A percentile compares a stretch with the other conserved stretches of the same genome.
phyloP scores from a whole-genome alignment of 2,329 filamentous ascomycete genomes.

The Fusarium musae region DNA sequence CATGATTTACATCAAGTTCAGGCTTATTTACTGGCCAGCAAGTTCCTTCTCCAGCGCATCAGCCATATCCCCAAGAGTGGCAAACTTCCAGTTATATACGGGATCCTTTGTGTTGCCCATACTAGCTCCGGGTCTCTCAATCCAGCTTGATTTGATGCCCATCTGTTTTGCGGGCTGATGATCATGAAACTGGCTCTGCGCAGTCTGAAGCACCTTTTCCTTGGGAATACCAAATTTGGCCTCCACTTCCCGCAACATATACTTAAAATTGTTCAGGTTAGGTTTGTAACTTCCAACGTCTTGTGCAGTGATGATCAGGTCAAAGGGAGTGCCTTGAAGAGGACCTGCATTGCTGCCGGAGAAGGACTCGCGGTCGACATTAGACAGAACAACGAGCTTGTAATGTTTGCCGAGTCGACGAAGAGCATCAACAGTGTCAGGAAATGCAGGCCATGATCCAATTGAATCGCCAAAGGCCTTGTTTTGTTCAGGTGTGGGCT shows the following conservation, averaged over 20 bases:
- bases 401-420: slow-evolving; percentile 60
- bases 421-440: slow-evolving; percentile 68
- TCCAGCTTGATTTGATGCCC: slow-evolving; percentile 71
- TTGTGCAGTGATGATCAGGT: slow-evolving; percentile 74
- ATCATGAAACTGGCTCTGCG: slow-evolving; percentile 77
- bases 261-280: slow-evolving; percentile 71
- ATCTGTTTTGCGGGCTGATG: slow-evolving; percentile 71
- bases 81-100: slow-evolving; percentile 66
- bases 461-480: slow-evolving; percentile 63
- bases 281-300: slow-evolving; percentile 80
- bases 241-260: slow-evolving; percentile 66
- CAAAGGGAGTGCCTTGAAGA: slow-evolving; percentile 63
- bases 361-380: slow-evolving; percentile 67
- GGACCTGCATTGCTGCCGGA: slow-evolving; percentile 55
- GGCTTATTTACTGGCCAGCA: background rate
- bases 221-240: slow-evolving; percentile 66
- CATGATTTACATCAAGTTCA: background rate
- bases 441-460: slow-evolving; percentile 67
- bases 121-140: slow-evolving; percentile 58
- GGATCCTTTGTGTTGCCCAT: slow-evolving; percentile 56
- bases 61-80: slow-evolving; percentile 69
- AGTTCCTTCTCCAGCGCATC: slow-evolving; percentile 50
- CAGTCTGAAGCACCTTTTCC: slow-evolving; percentile 69
- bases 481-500: slow-evolving; percentile 52
- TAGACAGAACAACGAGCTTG: slow-evolving; percentile 68